Evolutionary conservation across 352 stramenopile genomes (phyloP).

Genomic region (Pythium monospermum): DNA sequence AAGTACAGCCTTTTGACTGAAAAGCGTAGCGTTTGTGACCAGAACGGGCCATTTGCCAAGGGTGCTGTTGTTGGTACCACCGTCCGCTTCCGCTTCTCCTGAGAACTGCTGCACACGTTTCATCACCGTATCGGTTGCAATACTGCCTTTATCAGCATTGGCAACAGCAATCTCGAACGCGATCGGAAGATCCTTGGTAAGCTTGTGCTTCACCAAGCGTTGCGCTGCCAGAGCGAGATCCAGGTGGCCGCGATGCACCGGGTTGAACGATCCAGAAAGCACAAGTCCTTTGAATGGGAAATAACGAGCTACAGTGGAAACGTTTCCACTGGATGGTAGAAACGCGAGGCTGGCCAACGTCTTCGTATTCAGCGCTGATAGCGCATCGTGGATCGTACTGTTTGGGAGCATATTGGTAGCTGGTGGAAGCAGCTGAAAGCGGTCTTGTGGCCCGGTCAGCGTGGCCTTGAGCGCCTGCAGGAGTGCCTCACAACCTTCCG

Average conservation of each 20-base stretch:
- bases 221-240: conserved; percentile 47
- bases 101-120: conserved; percentile 59
- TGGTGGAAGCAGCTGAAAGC: neutral
- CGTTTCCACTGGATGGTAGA: conserved; percentile 20
- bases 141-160: conserved; percentile 78
- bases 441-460: conserved; percentile 27
- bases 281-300: conserved; percentile 60
- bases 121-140: conserved; percentile 34
- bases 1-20: conserved; percentile 76
- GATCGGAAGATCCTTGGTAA: conserved; percentile 31
- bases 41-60: conserved; percentile 50
- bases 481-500: conserved; percentile 23
- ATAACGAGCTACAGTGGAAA: conserved; percentile 17
- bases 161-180: conserved; percentile 71
- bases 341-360: conserved; percentile 43
- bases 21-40: conserved; percentile 76
- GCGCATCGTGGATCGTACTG: neutral
- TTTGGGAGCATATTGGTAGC: conserved; percentile 16
- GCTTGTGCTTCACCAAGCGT: conserved; percentile 28
- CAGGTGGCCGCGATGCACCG: conserved; percentile 69
- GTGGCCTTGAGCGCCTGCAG: conserved; percentile 26
- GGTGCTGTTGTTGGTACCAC: neutral
- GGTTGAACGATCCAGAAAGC: conserved; percentile 81
- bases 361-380: conserved; percentile 2
- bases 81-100: no score